phyloP scores from a whole-genome alignment of 306 rosid species.

The Pyrus bretschneideri region DNA sequence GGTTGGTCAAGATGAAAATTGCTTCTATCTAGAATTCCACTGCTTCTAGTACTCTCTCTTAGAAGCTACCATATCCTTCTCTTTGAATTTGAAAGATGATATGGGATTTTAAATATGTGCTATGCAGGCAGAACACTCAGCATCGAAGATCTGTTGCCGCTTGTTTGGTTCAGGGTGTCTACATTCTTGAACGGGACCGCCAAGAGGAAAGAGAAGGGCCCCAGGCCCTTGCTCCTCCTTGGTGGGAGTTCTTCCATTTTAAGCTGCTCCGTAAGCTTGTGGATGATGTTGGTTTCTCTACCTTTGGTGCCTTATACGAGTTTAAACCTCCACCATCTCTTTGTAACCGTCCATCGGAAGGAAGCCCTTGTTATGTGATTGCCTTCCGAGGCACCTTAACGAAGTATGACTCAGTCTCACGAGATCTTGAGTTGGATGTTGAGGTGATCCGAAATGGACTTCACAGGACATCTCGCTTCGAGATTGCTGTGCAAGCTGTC shows the following conservation, averaged over 20 bases:
- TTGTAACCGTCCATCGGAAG: constrained; percentile 31
- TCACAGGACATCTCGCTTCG: constrained; percentile 69
- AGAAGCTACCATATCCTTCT: background rate
- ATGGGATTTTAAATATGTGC: constrained; percentile 2
- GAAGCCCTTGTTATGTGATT: constrained; percentile 60
- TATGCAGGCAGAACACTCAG: constrained; percentile 54
- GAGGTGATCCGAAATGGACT: constrained; percentile 56
- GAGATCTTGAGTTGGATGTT: constrained; percentile 66
- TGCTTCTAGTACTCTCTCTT: background rate
- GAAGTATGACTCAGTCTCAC: constrained; percentile 45
- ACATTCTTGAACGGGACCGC: constrained; percentile 66
- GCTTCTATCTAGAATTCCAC: background rate
- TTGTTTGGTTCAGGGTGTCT: constrained; percentile 87
- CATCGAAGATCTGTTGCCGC: constrained; percentile 81
- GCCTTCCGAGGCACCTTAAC: constrained; percentile 82
- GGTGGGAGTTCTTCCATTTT: constrained; percentile 87
- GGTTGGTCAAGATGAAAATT: background rate
- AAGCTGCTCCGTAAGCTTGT: constrained; percentile 50
- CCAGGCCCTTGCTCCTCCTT: constrained; percentile 71
- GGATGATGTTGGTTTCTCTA: constrained; percentile 74
- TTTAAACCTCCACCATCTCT: constrained; percentile 52
- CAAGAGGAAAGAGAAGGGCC: constrained; percentile 56
- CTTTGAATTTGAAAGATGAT: constrained; percentile 1
- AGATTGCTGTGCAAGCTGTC: constrained; percentile 67
- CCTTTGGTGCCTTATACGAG: constrained; percentile 79